Percentiles rank a stretch among this genome's conserved stretches.
These are phyloP conservation scores for Epichloe elymi DNA, from an alignment of 2,329 filamentous ascomycete species.

Conservation along the genomic window DNA sequence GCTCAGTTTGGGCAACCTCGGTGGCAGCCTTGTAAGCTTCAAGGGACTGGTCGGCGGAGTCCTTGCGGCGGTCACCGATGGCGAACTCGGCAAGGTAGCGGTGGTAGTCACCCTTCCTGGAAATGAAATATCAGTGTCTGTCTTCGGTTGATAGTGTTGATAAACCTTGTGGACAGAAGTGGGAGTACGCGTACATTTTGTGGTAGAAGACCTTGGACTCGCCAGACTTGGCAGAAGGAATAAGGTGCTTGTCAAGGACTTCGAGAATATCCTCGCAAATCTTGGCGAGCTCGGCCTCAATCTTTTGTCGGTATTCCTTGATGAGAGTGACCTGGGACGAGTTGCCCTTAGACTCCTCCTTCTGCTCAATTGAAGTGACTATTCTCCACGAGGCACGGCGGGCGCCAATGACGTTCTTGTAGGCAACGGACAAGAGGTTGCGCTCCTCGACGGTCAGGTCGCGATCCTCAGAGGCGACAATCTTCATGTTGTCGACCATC, in stretches of 20 bases:
- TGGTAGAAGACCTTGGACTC: constrained; percentile 99
- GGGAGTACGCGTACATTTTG: constrained; percentile 63
- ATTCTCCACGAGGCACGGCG: constrained; percentile 97
- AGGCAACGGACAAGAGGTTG: constrained; percentile 93
- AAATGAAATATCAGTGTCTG: constrained; percentile 1
- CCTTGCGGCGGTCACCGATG: constrained; percentile 87
- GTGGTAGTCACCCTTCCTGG: constrained; percentile 98
- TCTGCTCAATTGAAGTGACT: constrained; percentile 96
- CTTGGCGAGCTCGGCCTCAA: constrained; percentile 90
- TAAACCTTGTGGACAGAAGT: background rate
- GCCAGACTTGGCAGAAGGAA: constrained; percentile 84
- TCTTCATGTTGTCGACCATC: constrained; percentile 99
- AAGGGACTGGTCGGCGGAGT: constrained; percentile 82
- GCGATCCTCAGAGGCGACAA: constrained; percentile 76
- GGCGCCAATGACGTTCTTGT: constrained; percentile 98
- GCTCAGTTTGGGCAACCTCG: constrained; percentile 94
- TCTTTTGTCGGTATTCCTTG: constrained; percentile 98
- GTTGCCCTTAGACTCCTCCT: constrained; percentile 99
- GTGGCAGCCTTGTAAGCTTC: constrained; percentile 96
- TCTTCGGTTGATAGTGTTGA: background rate
- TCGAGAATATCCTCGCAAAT: constrained; percentile 97
- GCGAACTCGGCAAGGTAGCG: constrained; percentile 97
- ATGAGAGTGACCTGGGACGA: constrained; percentile 79
- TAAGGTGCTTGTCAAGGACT: constrained; percentile 86
- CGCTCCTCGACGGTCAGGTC: constrained; percentile 88